Base-by-base conservation (phyloP, 2,329 filamentous ascomycete genomes). In the Aureobasidium vineae region DNA sequence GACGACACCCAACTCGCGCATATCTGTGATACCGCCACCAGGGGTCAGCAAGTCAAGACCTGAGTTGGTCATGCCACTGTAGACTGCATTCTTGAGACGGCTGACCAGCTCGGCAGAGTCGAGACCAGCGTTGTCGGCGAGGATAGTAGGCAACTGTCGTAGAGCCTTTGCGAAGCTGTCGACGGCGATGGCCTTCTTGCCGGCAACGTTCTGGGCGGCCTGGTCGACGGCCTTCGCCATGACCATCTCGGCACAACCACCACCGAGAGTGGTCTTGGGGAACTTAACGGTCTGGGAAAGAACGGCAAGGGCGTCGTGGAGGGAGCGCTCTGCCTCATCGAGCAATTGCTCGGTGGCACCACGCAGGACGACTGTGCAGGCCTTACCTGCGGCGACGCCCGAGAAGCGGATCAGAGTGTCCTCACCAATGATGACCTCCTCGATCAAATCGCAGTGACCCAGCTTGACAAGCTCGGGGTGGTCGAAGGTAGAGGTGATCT, bases 141-240 rank as follows among this genome's bases (percentile, higher is more conserved):
- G 86, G 70, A 98, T 98, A 10, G 95, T 99, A 7, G 95, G 95
- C 63, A 99, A 84, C 78, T 99, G 95, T 74, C 93, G 88, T 68
- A 99, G 85, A 36, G 95, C 95, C 67, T 89, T 85, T 28, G 94
- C 91, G 76, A 98, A 99, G 5, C 91, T 87, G 70, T 93, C 89
- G 23, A 98, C 94, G 2, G 95, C 95, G 74, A 97, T 84, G 72
- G 96, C 93, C 79, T 95, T 94, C 88, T 99, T 99, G 77, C 95
- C 95, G 72, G 95, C 92, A 8, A 97, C 90, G 73, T 96, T 94
- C 69, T 96, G 93, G 26, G 93, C 93, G 5, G 92, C 92, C 68
- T 90, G 90, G 76, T 97, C 94, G 26, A 99, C 95, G 8, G 95
- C 95, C 84, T 97, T 97, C 70, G 94, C 91, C 95, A 99, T 99